Conservation (phyloP, 257 asterid genomes). For the Sherardia arvensis region DNA sequence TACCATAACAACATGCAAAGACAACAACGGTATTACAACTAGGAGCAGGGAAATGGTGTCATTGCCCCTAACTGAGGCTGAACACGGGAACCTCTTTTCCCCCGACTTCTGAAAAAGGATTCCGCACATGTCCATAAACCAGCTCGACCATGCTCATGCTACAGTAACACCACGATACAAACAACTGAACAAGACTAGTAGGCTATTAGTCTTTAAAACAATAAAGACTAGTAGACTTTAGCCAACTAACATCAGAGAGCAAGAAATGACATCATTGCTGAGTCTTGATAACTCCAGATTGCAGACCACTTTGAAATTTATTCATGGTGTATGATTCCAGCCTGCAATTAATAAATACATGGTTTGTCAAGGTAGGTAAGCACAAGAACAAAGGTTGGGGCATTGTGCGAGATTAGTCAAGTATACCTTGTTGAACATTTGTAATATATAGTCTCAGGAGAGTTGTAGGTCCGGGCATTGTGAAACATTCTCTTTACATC, state of each 20-base stretch:
- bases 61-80: too few relatives aligned
- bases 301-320: conserved; percentile 79
- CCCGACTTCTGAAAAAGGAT: too few relatives aligned
- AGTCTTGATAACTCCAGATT: conserved; percentile 58
- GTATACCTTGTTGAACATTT: conserved; percentile 85
- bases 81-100: too few relatives aligned
- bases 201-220: too few relatives aligned
- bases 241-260: not conserved
- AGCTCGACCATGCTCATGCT: too few relatives aligned
- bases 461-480: conserved; percentile 93
- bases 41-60: too few relatives aligned
- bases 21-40: too few relatives aligned
- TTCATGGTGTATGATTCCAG: conserved; percentile 64
- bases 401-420: not conserved
- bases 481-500: conserved; percentile 77
- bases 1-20: too few relatives aligned
- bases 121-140: too few relatives aligned
- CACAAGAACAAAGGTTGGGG: not conserved
- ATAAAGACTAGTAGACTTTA: too few relatives aligned
- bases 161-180: too few relatives aligned
- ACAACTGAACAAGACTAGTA: too few relatives aligned
- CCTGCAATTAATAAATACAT: conserved; percentile 28
- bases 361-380: not conserved
- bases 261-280: conserved; percentile 26
- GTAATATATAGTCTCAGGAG: conserved; percentile 85